Conservation (phyloP, 2,329 filamentous ascomycete species). For the Penicillium concentricum region DNA sequence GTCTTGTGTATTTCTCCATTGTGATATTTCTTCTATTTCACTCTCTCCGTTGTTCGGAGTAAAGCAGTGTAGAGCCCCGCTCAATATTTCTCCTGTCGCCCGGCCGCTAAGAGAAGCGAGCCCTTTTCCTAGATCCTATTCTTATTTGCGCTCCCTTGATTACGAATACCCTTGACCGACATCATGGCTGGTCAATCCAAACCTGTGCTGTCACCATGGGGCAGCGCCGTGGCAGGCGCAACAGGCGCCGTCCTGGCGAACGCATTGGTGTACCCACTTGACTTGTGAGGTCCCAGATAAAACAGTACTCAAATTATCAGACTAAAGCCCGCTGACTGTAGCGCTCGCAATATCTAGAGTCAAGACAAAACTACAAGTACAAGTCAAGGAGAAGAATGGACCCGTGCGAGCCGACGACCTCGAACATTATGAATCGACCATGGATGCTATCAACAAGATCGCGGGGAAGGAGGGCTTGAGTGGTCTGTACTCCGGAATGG, state of each 20-base stretch:
- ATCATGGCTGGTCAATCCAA: constrained; percentile 61
- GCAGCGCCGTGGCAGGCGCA: constrained; percentile 85
- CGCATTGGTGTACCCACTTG: constrained; percentile 90
- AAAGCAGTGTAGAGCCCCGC: constrained; percentile 18
- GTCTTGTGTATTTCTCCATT: background rate
- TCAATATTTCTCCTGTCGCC: constrained; percentile 18
- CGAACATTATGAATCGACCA: constrained; percentile 78
- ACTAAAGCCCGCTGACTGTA: constrained; percentile 14
- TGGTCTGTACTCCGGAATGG: constrained; percentile 87
- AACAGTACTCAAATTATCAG: background rate
- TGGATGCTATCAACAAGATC: constrained; percentile 87
- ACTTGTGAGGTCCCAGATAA: constrained; percentile 67
- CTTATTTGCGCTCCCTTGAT: constrained; percentile 1
- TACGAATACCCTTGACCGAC: constrained; percentile 2
- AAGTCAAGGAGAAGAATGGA: constrained; percentile 66
- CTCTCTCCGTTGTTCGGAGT: constrained; percentile 10
- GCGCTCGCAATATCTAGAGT: constrained; percentile 58
- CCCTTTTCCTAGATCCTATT: constrained; percentile 2
- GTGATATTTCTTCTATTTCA: background rate
- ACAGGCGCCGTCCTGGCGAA: constrained; percentile 93
- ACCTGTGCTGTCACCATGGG: constrained; percentile 81
- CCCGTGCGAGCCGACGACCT: constrained; percentile 49
- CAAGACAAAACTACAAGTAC: constrained; percentile 94
- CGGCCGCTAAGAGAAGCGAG: constrained; percentile 8
- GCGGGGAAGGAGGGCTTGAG: constrained; percentile 72